phyloP scores from a whole-genome alignment of 768 basidiomycete genomes.

The Mrakia frigida region DNA sequence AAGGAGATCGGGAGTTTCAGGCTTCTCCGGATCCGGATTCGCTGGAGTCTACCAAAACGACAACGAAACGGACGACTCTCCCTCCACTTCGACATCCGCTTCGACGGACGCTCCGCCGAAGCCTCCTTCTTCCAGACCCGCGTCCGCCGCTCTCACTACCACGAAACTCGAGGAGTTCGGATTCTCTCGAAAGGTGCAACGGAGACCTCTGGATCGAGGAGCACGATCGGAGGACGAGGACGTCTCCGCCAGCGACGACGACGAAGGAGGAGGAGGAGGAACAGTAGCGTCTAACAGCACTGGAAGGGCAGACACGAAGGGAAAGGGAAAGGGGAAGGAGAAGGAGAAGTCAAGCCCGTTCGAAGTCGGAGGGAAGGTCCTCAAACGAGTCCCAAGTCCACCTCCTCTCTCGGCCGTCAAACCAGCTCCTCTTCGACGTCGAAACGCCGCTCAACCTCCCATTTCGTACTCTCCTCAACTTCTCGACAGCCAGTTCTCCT shows the following conservation, averaged over 20 bases:
- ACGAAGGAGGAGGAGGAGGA: neutral
- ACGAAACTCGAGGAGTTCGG: neutral
- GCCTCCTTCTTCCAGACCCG: neutral
- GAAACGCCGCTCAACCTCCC: neutral
- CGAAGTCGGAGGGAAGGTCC: neutral
- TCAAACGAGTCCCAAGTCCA: neutral
- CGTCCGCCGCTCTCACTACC: neutral
- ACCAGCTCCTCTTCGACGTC: neutral
- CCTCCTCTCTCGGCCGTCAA: neutral
- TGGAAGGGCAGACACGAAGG: neutral
- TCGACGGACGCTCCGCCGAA: neutral
- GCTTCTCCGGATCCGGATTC: neutral
- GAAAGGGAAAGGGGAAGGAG: neutral
- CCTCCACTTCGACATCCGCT: neutral
- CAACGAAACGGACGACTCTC: neutral
- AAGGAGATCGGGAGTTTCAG: neutral
- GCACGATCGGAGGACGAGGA: slow-evolving; percentile 1
- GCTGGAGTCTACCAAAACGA: neutral
- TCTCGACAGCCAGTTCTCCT: neutral
- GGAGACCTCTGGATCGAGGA: neutral
- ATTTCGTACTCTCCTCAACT: too few relatives aligned
- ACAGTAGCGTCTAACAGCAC: neutral
- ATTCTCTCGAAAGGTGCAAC: neutral
- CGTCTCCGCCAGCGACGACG: slow-evolving; percentile 9
- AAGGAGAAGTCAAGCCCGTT: neutral